phyloP scores from a whole-genome alignment of 208 protist species.

The Leptomonas seymouri region DNA sequence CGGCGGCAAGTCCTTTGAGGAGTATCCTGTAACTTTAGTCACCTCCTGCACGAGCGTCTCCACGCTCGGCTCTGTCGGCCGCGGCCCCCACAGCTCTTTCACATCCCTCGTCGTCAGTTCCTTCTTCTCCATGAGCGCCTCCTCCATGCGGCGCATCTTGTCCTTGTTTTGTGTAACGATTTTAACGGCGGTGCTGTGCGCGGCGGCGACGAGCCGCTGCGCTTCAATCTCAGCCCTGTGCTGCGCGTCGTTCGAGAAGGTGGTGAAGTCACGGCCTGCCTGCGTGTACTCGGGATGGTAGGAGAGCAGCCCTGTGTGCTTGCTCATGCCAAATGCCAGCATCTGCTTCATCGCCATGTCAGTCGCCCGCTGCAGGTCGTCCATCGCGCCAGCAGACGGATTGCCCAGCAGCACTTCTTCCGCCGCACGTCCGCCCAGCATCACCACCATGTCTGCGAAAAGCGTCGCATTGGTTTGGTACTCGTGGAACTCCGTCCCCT shows the following conservation, averaged over 20 bases:
- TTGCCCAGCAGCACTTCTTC: slow-evolving; percentile 89
- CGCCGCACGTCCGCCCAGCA: slow-evolving; percentile 84
- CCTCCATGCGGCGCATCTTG: slow-evolving; percentile 62
- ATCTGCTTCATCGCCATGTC: slow-evolving; percentile 86
- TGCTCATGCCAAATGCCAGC: slow-evolving; percentile 87
- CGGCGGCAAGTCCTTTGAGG: neutral
- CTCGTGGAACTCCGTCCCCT: slow-evolving; percentile 84
- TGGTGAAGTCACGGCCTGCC: slow-evolving; percentile 80
- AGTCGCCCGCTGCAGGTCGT: slow-evolving; percentile 88
- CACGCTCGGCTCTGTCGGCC: slow-evolving; percentile 65
- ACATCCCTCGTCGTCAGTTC: slow-evolving; percentile 80
- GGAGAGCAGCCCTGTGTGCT: slow-evolving; percentile 67
- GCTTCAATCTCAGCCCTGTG: slow-evolving; percentile 78
- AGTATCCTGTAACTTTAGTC: slow-evolving; percentile 17
- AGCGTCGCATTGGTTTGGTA: slow-evolving; percentile 89
- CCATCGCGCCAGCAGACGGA: slow-evolving; percentile 89
- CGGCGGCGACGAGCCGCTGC: slow-evolving; percentile 62
- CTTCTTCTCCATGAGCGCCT: slow-evolving; percentile 75
- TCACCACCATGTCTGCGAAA: slow-evolving; percentile 85
- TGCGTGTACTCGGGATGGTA: slow-evolving; percentile 87
- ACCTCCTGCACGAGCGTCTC: slow-evolving; percentile 51
- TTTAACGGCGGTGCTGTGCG: slow-evolving; percentile 59
- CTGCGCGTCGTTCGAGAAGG: slow-evolving; percentile 81
- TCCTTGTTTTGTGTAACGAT: slow-evolving; percentile 56
- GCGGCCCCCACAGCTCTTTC: slow-evolving; percentile 69